Conservation (phyloP, 768 basidiomycete species). For the Boletus insuetus region DNA sequence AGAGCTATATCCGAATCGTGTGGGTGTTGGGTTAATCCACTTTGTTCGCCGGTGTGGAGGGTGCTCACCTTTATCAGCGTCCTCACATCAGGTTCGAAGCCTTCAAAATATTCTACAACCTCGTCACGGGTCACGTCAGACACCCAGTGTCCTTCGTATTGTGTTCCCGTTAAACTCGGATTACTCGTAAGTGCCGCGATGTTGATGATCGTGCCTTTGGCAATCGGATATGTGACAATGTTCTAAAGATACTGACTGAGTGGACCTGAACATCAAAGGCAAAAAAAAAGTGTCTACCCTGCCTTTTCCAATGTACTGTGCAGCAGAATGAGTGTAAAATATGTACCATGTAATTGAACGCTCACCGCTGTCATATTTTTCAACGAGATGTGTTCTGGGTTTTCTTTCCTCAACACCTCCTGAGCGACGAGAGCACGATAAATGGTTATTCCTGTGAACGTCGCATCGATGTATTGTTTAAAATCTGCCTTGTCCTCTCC, state of each 20-base stretch:
- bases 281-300: not conserved
- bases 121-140: constrained; percentile 31
- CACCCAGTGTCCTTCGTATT: constrained; percentile 32
- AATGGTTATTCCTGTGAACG: constrained; percentile 40
- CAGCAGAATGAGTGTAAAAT: constrained; percentile 6
- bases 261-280: not conserved
- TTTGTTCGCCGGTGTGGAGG: not conserved
- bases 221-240: constrained; percentile 39
- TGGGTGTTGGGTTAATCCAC: not conserved
- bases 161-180: constrained; percentile 27
- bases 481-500: not conserved
- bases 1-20: constrained; percentile 30
- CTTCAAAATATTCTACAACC: constrained; percentile 25
- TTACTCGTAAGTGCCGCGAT: constrained; percentile 32
- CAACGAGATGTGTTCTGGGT: constrained; percentile 24
- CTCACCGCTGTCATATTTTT: constrained; percentile 22
- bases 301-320: constrained; percentile 12
- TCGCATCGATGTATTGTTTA: constrained; percentile 24
- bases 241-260: constrained; percentile 28
- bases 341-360: not conserved
- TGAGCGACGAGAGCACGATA: constrained; percentile 40
- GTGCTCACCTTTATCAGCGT: constrained; percentile 26
- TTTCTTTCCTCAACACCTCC: constrained; percentile 25
- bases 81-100: constrained; percentile 38
- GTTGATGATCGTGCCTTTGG: constrained; percentile 36